Conservation (phyloP, 306 rosid species). For the Rosa rugosa region DNA sequence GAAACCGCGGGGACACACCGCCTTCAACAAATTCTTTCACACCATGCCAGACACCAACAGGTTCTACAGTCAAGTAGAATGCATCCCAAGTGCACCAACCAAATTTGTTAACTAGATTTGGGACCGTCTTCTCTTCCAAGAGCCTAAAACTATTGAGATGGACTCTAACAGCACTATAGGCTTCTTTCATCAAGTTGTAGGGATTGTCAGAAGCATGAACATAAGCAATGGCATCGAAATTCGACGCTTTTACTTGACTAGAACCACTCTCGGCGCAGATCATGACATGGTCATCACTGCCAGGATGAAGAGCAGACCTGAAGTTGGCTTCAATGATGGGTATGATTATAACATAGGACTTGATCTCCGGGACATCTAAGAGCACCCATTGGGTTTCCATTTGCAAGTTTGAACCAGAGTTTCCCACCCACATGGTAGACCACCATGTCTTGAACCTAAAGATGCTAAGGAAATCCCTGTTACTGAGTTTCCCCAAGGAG, state of each 20-base stretch:
- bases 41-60: slow-evolving; percentile 63
- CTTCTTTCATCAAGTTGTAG: slow-evolving; percentile 69
- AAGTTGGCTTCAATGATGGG: slow-evolving; percentile 66
- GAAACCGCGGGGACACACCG: slow-evolving; percentile 66
- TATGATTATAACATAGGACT: slow-evolving; percentile 57
- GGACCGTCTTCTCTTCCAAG: slow-evolving; percentile 71
- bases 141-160: slow-evolving; percentile 64
- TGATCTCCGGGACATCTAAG: slow-evolving; percentile 61
- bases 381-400: slow-evolving; percentile 89
- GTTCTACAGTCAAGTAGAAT: slow-evolving; percentile 68
- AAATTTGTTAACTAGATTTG: slow-evolving; percentile 59
- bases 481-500: slow-evolving; percentile 58
- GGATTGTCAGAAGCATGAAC: slow-evolving; percentile 73
- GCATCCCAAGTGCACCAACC: slow-evolving; percentile 99
- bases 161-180: slow-evolving; percentile 70
- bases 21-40: slow-evolving; percentile 56
- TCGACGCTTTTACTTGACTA: slow-evolving; percentile 44
- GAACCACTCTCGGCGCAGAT: slow-evolving; percentile 85
- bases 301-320: slow-evolving; percentile 72
- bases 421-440: slow-evolving; percentile 92
- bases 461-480: slow-evolving; percentile 60
- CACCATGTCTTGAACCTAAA: slow-evolving; percentile 97
- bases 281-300: slow-evolving; percentile 57
- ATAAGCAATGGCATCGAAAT: slow-evolving; percentile 55
- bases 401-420: slow-evolving; percentile 79